phyloP scores from a whole-genome alignment of 768 basidiomycete genomes.

The Suillus alpinus region DNA sequence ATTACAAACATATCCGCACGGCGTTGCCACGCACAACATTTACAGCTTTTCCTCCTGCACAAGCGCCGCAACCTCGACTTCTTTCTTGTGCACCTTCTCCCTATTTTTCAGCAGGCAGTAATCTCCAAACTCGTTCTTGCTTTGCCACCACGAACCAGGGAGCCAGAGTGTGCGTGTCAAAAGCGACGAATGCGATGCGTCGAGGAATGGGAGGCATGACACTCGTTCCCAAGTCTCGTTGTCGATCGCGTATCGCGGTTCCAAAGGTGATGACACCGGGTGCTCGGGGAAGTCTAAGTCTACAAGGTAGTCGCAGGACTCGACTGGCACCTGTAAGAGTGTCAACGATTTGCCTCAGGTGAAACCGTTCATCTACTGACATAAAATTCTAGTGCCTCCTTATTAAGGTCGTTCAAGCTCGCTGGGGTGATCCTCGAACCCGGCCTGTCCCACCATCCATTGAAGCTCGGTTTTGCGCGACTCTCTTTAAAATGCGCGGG shows the following conservation, averaged over 20 bases:
- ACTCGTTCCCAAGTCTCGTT: slow-evolving; percentile 74
- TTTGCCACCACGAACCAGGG: slow-evolving; percentile 69
- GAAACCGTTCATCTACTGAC: slow-evolving; percentile 42
- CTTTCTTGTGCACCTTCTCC: slow-evolving; percentile 28
- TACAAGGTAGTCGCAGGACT: slow-evolving; percentile 84
- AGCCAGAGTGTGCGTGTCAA: slow-evolving; percentile 79
- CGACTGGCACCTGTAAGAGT: slow-evolving; percentile 55
- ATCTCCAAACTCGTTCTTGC: slow-evolving; percentile 77
- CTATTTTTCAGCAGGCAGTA: slow-evolving; percentile 83
- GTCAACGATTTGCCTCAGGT: slow-evolving; percentile 7
- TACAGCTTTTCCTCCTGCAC: slow-evolving; percentile 7
- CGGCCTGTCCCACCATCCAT: slow-evolving; percentile 35
- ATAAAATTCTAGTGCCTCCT: slow-evolving; percentile 73
- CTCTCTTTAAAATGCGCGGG: slow-evolving; percentile 71
- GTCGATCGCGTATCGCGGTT: slow-evolving; percentile 80
- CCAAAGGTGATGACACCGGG: slow-evolving; percentile 49
- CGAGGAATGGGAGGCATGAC: slow-evolving; percentile 81
- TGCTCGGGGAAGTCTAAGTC: slow-evolving; percentile 85
- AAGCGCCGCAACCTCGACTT: slow-evolving; percentile 14
- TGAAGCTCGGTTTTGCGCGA: neutral
- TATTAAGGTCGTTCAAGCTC: slow-evolving; percentile 86
- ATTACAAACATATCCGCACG: neutral
- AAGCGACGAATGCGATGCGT: slow-evolving; percentile 67
- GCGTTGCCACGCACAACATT: slow-evolving; percentile 1
- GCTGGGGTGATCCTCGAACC: slow-evolving; percentile 60